Evolutionary conservation across 495 filamentous ascomycete genomes (phyloP), one percentile per base, ranked within the genome.

Genomic region (Penicillium pulvis): DNA sequence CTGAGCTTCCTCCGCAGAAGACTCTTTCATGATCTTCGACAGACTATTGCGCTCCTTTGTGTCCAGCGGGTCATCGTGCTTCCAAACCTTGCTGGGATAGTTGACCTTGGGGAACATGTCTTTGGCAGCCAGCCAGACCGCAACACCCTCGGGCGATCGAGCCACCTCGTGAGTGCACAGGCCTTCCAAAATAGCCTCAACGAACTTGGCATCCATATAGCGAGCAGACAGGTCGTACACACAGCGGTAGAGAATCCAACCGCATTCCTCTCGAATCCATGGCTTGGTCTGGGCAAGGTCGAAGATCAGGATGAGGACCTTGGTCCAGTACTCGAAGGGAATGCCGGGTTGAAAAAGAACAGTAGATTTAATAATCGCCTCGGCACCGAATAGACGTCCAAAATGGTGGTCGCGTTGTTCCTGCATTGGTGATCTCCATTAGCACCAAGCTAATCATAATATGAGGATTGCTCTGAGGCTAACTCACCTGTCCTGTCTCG

Each of bases 221-320:
- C 73, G 66, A 1, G 75, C 55, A 2, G 71, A 66, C 26, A 82
- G 64, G n/a, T 74, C 75, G 31, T 75, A 72, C 23, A 85, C 55
- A 55, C 71, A 74, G 30, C 79, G 72, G 54, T 79, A 82, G 6
- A 88, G 54, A 33, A 94, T 81, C 82, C 84, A 91, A 12, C 90
- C 90, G 63, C 90, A 94, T 67, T 93, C 89, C 68, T 94, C 87
- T 56, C 89, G 83, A 55, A 98, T 81, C 95, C 94, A 97, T 9
- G 87, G 83, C 72, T 96, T 94, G 57, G 80, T 79, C 57, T 75
- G 75, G 44, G 85, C 83, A 39, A 87, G 69, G 17, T 79, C 79
- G 58, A 77, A 80, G n/a, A 86, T 63, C n/a, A 80, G 62, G 46
- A 74, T 72, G 36, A 82, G 66, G 19, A 92, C 73, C 51, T 79